Evolutionary conservation across 1,284 basidiomycete species (phyloP).

Genomic region (Phlebopus sp.): DNA sequence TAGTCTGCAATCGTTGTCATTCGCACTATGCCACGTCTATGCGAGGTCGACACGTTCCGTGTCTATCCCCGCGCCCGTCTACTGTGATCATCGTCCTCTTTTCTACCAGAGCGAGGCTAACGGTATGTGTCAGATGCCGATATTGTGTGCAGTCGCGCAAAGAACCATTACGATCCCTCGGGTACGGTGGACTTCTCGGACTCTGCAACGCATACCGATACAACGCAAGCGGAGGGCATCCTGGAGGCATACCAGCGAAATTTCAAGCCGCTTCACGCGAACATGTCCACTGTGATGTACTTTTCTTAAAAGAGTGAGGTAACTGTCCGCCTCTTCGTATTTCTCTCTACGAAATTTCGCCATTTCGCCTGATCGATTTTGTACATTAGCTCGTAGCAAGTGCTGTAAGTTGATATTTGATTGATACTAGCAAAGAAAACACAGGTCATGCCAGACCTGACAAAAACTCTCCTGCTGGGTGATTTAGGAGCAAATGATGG

Average conservation of each 20-base stretch:
- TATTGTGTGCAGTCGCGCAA: conserved; percentile 77
- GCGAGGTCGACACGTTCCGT: conserved; percentile 80
- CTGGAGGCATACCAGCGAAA: conserved; percentile 52
- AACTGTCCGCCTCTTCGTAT: too few species aligned
- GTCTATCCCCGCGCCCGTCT: conserved; percentile 80
- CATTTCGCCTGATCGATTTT: too few species aligned
- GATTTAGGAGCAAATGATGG: too few species aligned
- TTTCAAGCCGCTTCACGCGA: conserved; percentile 55
- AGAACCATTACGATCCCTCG: conserved; percentile 75
- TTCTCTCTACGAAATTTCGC: too few species aligned
- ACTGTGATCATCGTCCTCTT: conserved; percentile 51
- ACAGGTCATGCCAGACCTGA: too few species aligned
- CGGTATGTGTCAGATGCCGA: conserved; percentile 59
- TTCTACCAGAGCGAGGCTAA: background rate
- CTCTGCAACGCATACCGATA: conserved; percentile 43
- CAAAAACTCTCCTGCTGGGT: too few species aligned
- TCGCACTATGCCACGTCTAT: conserved; percentile 78
- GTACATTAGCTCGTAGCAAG: too few species aligned
- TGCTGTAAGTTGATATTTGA: too few species aligned
- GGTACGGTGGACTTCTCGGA: conserved; percentile 53
- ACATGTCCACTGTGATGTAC: conserved; percentile 59
- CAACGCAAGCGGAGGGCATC: conserved; percentile 38
- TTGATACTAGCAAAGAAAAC: too few species aligned
- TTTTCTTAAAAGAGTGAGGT: conserved; percentile 57
- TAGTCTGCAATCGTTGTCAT: conserved; percentile 66